phyloP scores from a whole-genome alignment of 140 eudicot genomes.

The Cichorium intybus region DNA sequence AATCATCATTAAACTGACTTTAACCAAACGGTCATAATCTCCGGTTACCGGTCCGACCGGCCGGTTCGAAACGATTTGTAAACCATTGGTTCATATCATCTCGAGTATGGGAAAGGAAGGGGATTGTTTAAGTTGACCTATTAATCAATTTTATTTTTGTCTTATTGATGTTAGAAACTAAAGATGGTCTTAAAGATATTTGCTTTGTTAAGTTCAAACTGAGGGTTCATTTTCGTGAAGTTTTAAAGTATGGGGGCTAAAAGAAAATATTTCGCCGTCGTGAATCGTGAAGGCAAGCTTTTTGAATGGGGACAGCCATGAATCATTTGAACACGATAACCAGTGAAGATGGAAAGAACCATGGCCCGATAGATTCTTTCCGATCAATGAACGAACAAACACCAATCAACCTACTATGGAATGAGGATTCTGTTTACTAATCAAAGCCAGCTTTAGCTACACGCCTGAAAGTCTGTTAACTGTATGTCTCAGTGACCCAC shows the following conservation, averaged over 20 bases:
- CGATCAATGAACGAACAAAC: neutral
- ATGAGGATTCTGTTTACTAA: constrained; percentile 7
- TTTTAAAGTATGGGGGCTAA: neutral
- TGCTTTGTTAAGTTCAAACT: neutral
- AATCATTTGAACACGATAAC: constrained; percentile 20
- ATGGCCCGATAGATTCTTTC: constrained; percentile 20
- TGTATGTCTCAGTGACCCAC: neutral
- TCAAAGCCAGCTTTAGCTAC: neutral
- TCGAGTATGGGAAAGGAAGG: no score
- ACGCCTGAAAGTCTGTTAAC: neutral
- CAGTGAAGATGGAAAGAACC: constrained; percentile 11
- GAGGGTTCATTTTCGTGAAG: neutral
- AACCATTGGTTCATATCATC: no score
- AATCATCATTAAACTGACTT: no score
- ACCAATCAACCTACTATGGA: neutral
- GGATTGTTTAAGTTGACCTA: no score
- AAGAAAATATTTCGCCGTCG: constrained; percentile 1
- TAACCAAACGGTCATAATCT: no score
- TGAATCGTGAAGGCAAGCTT: constrained; percentile 15
- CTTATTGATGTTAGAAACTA: no score
- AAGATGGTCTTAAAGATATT: no score
- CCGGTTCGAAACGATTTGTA: no score
- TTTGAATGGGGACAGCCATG: constrained; percentile 41
- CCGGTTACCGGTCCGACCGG: no score
- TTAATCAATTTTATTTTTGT: no score